Evolutionary conservation across 2,329 filamentous ascomycete species (phyloP).

Genomic region (Proliferodiscus dingleyae): DNA sequence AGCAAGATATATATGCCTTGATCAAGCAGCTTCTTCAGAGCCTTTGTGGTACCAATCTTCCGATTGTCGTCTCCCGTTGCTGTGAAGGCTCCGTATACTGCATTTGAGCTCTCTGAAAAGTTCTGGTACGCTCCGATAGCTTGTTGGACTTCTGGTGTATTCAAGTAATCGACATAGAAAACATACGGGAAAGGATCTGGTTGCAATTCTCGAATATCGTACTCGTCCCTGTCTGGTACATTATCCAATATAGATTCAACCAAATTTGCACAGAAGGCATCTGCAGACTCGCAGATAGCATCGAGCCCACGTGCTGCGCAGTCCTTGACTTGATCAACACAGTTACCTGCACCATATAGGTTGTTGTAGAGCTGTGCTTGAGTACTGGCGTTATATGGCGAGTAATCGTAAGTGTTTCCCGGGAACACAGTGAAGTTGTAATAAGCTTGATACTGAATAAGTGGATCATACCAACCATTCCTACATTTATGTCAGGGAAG

Average conservation of each 20-base stretch:
- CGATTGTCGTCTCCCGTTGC: constrained; percentile 46
- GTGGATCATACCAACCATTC: constrained; percentile 54
- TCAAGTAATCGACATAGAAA: constrained; percentile 54
- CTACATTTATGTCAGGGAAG: constrained; percentile 9
- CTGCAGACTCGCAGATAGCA: constrained; percentile 47
- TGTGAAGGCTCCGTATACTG: constrained; percentile 41
- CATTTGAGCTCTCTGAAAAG: constrained; percentile 44
- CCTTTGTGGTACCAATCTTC: constrained; percentile 41
- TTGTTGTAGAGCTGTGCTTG: constrained; percentile 52
- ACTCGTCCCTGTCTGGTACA: constrained; percentile 51
- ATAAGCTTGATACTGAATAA: constrained; percentile 51
- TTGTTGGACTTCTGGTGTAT: constrained; percentile 46
- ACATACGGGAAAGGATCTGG: constrained; percentile 54
- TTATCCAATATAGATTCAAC: constrained; percentile 49
- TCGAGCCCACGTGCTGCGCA: constrained; percentile 49
- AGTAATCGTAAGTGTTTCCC: constrained; percentile 53
- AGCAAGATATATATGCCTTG: constrained; percentile 63
- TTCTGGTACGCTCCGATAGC: constrained; percentile 57
- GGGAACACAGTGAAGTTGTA: constrained; percentile 53
- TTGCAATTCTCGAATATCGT: constrained; percentile 52
- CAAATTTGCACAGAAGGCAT: constrained; percentile 49
- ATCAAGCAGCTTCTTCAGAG: constrained; percentile 54
- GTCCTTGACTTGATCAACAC: constrained; percentile 49
- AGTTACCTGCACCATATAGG: constrained; percentile 56
- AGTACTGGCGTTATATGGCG: constrained; percentile 45